These are phyloP conservation scores for Leccinum longicurvipes DNA, from an alignment of 768 basidiomycete species.

Conservation along the genomic window DNA sequence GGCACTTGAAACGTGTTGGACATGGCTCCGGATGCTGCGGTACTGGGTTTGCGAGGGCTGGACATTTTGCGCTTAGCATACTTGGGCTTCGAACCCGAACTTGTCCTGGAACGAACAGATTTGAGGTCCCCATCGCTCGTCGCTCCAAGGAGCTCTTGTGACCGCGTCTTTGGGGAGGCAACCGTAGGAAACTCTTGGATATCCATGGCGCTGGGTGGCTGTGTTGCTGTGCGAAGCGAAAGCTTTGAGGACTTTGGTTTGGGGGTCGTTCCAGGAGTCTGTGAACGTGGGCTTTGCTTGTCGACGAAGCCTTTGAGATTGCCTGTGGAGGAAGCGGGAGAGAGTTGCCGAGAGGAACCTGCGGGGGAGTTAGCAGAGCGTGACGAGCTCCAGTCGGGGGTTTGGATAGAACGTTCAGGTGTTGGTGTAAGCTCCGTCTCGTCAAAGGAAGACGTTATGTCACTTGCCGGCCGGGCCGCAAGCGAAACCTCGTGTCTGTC, in stretches of 20 bases:
- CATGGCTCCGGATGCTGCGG: conserved; percentile 66
- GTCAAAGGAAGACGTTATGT: conserved; percentile 16
- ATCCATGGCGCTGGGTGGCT: conserved; percentile 21
- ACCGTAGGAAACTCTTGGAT: conserved; percentile 21
- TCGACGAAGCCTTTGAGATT: conserved; percentile 29
- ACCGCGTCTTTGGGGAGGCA: conserved; percentile 7
- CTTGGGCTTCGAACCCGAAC: conserved; percentile 28
- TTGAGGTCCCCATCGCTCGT: conserved; percentile 25
- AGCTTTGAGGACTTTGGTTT: conserved; percentile 23
- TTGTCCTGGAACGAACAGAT: conserved; percentile 24
- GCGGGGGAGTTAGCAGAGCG: conserved; percentile 10
- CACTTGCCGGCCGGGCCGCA: conserved; percentile 29
- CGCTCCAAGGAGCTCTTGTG: conserved; percentile 16
- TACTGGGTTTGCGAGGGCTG: conserved; percentile 40
- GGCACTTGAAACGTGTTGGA: conserved; percentile 52
- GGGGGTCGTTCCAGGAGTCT: not conserved
- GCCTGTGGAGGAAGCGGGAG: conserved; percentile 32
- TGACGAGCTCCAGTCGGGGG: conserved; percentile 17
- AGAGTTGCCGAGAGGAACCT: conserved; percentile 19
- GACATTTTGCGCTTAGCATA: conserved; percentile 15
- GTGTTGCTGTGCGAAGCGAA: conserved; percentile 24
- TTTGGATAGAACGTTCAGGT: conserved; percentile 7
- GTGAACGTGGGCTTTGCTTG: conserved; percentile 10
- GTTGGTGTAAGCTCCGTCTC: conserved; percentile 31
- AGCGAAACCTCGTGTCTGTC: conserved; percentile 34